Evolutionary conservation across 306 rosid species (phyloP), one percentile per base, ranked within the genome.

Genomic region (Prunus salicina): DNA sequence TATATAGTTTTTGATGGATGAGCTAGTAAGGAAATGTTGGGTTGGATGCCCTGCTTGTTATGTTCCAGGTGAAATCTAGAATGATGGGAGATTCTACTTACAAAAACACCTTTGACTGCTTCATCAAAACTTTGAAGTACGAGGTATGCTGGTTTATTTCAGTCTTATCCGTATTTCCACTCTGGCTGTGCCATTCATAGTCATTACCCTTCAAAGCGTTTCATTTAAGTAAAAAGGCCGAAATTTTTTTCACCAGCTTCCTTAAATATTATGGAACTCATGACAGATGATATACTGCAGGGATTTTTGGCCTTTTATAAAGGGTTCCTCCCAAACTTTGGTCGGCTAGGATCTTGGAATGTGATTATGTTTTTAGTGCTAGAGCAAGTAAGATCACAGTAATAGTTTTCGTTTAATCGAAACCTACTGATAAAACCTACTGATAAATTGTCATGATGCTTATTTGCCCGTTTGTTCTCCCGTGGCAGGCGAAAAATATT

Each of bases 41-140:
- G 76, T 75, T 78, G 60, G 82, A 80, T 65, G 73, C 75, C 56
- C 38, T 80, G 76, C 71, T 63, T 78, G 75, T 50, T 76, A 80
- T 83, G 74, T 82, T 83, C 72, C 87, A 96, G 98, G 92, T 96
- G 67, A 96, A 96, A 85, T 96, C 97, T 66, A 88, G 99, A 88
- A 96, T 96, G 99, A 96, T 96, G 99, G 99, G 99, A 73, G 99
- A 96, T 84, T 79, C 96, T 61, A 86, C 87, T 67, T 96, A 92
- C 89, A 96, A 91, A 88, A 92, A 72, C 78, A 91, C 99, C 11
- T 45, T 96, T 16, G 99, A 96, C 32, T 96, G 99, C 83, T 89
- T 96, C 74, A 57, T 96, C 81, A 96, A 92, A 87, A 96, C 99
- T 62, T 83, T 76, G 80, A 74, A 86, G 83, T 88, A 79, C 30